Evolutionary conservation across 208 protist species (phyloP).

Genomic region (Willaertia magna): DNA sequence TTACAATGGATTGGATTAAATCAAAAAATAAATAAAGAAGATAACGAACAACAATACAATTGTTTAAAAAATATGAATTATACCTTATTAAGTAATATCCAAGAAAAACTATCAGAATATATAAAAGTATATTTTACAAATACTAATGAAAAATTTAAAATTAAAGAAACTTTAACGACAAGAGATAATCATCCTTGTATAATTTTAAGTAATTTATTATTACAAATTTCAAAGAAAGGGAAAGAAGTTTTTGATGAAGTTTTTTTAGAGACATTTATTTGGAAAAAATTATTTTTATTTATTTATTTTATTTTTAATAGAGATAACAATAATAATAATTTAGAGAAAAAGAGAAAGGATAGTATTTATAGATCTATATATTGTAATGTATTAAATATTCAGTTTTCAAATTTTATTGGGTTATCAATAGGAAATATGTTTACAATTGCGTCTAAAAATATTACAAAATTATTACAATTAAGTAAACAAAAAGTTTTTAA

Average conservation of each 20-base stretch:
- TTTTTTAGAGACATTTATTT: neutral
- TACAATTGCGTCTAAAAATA: neutral
- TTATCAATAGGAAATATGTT: neutral
- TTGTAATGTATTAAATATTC: neutral
- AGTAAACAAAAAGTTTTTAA: neutral
- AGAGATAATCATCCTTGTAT: neutral
- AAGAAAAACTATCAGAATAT: neutral
- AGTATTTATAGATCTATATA: neutral
- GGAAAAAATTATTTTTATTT: neutral
- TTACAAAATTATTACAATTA: neutral
- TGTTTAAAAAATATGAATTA: neutral
- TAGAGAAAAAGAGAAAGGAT: no score
- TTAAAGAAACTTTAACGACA: neutral
- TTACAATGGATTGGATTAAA: neutral
- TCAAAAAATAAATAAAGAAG: neutral
- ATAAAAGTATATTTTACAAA: neutral
- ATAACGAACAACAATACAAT: neutral
- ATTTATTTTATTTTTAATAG: no score
- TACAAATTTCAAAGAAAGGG: neutral
- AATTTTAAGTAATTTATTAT: neutral
- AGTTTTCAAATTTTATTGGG: neutral
- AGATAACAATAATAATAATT: no score
- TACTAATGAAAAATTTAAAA: neutral
- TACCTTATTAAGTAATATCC: neutral
- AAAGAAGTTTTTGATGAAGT: neutral